phyloP scores from a whole-genome alignment of 208 protist species.

The Trypanosoma lewisi region DNA sequence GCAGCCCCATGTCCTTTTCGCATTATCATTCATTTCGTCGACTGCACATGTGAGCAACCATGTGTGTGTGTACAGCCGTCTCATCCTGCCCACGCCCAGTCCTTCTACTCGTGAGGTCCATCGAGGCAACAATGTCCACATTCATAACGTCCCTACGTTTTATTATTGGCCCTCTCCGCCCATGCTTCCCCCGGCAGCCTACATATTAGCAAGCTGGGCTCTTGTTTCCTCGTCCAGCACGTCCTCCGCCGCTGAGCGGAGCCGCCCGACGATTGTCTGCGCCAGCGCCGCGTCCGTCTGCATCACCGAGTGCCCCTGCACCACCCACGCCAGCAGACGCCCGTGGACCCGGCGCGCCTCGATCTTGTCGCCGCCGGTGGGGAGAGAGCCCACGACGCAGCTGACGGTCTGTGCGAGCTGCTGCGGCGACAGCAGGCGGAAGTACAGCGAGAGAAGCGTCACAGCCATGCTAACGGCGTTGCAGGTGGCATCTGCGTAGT shows the following conservation, averaged over 20 bases:
- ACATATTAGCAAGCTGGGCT: conserved; percentile 54
- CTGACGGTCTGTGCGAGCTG: conserved; percentile 35
- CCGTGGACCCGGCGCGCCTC: conserved; percentile 76
- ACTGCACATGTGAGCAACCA: no score
- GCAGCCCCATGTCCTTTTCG: no score
- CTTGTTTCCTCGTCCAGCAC: conserved; percentile 53
- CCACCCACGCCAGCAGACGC: conserved; percentile 59
- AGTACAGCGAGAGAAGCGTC: conserved; percentile 55
- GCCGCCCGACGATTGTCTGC: conserved; percentile 33
- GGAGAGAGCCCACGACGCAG: conserved; percentile 44
- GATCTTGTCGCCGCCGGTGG: conserved; percentile 57
- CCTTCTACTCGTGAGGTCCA: no score
- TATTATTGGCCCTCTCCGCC: no score
- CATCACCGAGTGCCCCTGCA: conserved; percentile 43
- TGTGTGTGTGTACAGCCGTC: no score
- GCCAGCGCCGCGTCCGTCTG: conserved; percentile 20
- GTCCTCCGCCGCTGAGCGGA: conserved; percentile 37
- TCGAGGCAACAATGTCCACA: no score
- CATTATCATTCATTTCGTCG: no score
- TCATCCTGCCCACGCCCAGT: no score
- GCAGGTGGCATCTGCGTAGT: conserved; percentile 50
- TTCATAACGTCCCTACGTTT: no score
- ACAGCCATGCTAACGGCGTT: conserved; percentile 69
- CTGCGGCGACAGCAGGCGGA: conserved; percentile 22
- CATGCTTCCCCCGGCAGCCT: no score